phyloP scores from a whole-genome alignment of 2,329 filamentous ascomycete genomes.

The Aotearoamyces nothofagi region DNA sequence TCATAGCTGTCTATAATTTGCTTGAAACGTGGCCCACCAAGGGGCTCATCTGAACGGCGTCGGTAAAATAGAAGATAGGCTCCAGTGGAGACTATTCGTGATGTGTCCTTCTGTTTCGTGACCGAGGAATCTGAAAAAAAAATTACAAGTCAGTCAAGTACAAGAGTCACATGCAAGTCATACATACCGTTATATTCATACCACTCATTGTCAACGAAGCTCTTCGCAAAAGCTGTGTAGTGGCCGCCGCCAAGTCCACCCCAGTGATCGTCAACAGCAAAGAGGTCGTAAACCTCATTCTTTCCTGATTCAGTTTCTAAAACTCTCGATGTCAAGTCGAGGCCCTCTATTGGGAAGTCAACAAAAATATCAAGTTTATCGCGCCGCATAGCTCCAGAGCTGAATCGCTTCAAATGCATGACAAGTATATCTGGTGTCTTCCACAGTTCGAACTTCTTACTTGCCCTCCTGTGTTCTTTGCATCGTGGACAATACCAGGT shows the following conservation, averaged over 20 bases:
- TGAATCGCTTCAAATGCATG: slow-evolving; percentile 91
- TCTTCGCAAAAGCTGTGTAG: slow-evolving; percentile 89
- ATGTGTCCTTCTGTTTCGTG: slow-evolving; percentile 40
- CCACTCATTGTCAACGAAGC: slow-evolving; percentile 80
- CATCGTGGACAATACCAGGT: slow-evolving; percentile 96
- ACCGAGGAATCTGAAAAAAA: slow-evolving; percentile 67
- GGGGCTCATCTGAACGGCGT: slow-evolving; percentile 57
- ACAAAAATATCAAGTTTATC: slow-evolving; percentile 88
- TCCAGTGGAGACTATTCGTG: slow-evolving; percentile 52
- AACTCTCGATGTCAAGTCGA: slow-evolving; percentile 70
- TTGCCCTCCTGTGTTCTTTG: slow-evolving; percentile 83
- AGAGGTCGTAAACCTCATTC: slow-evolving; percentile 76
- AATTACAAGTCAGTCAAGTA: slow-evolving; percentile 31
- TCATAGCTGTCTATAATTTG: slow-evolving; percentile 52
- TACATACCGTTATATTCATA: slow-evolving; percentile 88
- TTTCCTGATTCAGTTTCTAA: slow-evolving; percentile 70
- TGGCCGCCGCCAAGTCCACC: slow-evolving; percentile 88
- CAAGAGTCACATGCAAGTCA: too few relatives aligned
- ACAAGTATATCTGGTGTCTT: slow-evolving; percentile 90
- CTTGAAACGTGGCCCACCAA: slow-evolving; percentile 66
- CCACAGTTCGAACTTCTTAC: slow-evolving; percentile 96
- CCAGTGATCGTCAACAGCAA: slow-evolving; percentile 92
- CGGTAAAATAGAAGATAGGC: slow-evolving; percentile 96
- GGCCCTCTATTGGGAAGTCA: slow-evolving; percentile 76
- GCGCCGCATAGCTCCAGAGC: slow-evolving; percentile 62